A percentile compares a stretch with the other conserved stretches of the same genome.
Evolutionary conservation across 768 basidiomycete genomes (phyloP).

Genomic region (Candolleomyces eurysporus): DNA sequence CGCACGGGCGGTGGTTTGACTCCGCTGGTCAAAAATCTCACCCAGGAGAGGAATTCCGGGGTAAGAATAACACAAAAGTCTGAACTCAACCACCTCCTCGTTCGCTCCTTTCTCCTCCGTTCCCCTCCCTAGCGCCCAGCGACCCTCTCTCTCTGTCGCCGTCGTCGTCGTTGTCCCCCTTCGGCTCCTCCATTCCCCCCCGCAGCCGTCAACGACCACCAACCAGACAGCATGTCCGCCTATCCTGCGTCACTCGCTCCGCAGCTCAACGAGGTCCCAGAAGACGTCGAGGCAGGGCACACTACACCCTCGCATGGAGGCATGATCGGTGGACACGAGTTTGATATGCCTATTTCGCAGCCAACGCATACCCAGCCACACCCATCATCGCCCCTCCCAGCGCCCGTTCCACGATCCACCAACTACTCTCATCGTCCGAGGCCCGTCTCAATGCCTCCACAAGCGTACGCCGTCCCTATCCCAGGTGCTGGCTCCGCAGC

Average conservation of each 20-base stretch:
- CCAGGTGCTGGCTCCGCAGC: background rate
- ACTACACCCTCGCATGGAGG: constrained; percentile 53
- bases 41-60: constrained; percentile 6
- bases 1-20: constrained; percentile 5
- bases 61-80: constrained; percentile 16
- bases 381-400: constrained; percentile 23
- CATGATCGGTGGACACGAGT: constrained; percentile 59
- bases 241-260: constrained; percentile 51
- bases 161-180: background rate
- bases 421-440: constrained; percentile 47
- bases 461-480: constrained; percentile 32
- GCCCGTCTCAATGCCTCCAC: constrained; percentile 77
- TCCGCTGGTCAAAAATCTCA: constrained; percentile 18
- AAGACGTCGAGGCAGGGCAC: constrained; percentile 40
- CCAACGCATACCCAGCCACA: constrained; percentile 27
- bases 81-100: constrained; percentile 13
- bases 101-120: constrained; percentile 2
- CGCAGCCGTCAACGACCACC: background rate
- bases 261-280: constrained; percentile 49
- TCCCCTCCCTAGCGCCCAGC: background rate
- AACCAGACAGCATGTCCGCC: constrained; percentile 26
- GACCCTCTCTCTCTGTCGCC: constrained; percentile 3
- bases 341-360: constrained; percentile 55
- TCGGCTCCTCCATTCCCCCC: background rate
- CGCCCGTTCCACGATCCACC: constrained; percentile 26